phyloP scores from a whole-genome alignment of 192 early-diverging fungal genomes.

The Linnemannia zychae region DNA sequence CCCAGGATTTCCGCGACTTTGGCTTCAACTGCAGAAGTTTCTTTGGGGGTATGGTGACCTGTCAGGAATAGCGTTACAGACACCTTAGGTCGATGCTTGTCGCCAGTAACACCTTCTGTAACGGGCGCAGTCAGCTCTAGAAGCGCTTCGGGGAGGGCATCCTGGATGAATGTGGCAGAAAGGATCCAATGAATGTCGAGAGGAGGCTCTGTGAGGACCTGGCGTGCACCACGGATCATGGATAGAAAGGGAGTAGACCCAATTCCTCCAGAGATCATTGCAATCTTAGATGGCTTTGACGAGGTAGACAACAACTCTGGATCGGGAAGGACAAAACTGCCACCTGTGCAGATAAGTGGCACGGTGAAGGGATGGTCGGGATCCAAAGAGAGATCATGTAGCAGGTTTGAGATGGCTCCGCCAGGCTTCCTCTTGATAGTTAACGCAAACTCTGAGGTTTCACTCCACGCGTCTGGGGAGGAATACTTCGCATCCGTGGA shows the following conservation, averaged over 20 bases:
- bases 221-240: conserved; percentile 37
- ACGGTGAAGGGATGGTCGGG: background rate
- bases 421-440: conserved; percentile 47
- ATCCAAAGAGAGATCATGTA: conserved; percentile 10
- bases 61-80: conserved; percentile 25
- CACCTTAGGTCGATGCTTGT: background rate
- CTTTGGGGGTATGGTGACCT: background rate
- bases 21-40: background rate
- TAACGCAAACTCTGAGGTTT: conserved; percentile 13
- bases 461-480: background rate
- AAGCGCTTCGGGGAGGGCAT: conserved; percentile 22
- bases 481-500: background rate
- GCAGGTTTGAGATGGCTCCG: conserved; percentile 27
- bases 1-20: background rate
- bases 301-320: background rate
- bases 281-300: background rate
- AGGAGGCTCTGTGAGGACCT: background rate
- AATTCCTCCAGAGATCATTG: conserved; percentile 46
- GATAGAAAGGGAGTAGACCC: conserved; percentile 47
- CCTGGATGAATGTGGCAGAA: conserved; percentile 14
- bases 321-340: conserved; percentile 26
- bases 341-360: conserved; percentile 29
- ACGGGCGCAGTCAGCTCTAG: conserved; percentile 1
- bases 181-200: conserved; percentile 35
- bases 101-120: background rate